Base-by-base conservation (phyloP, 192 early-diverging fungal species). In the Linnemannia exigua region DNA sequence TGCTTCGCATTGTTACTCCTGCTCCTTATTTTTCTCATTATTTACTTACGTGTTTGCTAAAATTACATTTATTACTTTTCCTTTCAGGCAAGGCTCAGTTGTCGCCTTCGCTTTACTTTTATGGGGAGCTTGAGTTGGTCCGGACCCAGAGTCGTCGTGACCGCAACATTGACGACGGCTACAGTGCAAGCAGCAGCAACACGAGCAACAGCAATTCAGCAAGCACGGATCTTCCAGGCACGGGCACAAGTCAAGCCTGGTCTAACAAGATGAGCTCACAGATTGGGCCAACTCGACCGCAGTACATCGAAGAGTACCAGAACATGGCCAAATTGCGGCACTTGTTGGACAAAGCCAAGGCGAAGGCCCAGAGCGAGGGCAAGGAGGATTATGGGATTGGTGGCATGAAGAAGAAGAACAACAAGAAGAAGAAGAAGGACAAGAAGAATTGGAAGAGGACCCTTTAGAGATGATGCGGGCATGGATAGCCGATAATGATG, bases 101-200 rank as follows among this genome's bases (percentile, higher is more conserved):
- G 41, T 85, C 82, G 0, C 82, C 82, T 5, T 70, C 82, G n/a
- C 67, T 79, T 20, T 85, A 85, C 63, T 85, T 85, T 76, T 85
- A 79, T 66, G 77, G 82, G 50, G 82, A 85, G 38, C 35, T 85
- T 7, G 67, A 70, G 54, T 46, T 85, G 14, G 72, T 85, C 16
- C 77, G 77, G 9, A 52, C 54, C 15, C 25, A 31, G 48, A 41
- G 31, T 9, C 82, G 82, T 8, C 82, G 82, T 8, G 82, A 84
- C 46, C 77, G 82, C 8, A 47, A 85, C 36, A 36, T 68, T 20
- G 28, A 51, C 35, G 46, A 79, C 19, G 51, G 14, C 11, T 11
- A 14, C 28, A 31, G 11, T 38, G 35, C 58, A 50, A 46, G 67
- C 12, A 69, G 74, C 36, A 54, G 17, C 25, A 8, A 33, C 78